Percentiles rank a stretch among this genome's conserved stretches.
phyloP scores from a whole-genome alignment of 768 basidiomycete species.

The Termitomyces sp. region DNA sequence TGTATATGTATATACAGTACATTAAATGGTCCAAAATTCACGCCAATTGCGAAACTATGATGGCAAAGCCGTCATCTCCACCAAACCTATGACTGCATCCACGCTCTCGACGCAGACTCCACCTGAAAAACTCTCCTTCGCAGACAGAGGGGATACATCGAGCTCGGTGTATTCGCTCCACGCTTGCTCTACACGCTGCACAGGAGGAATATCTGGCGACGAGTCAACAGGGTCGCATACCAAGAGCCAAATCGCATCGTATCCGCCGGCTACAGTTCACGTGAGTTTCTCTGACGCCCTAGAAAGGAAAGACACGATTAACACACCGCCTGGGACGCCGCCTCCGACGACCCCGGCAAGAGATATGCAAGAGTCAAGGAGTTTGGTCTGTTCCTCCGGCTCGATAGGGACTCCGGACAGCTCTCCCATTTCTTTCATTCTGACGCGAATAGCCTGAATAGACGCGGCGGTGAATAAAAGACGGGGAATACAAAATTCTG shows the following conservation, averaged over 20 bases:
- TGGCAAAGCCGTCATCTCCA: slow-evolving; percentile 18
- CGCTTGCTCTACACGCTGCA: slow-evolving; percentile 56
- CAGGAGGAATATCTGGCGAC: slow-evolving; percentile 41
- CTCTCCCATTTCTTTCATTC: slow-evolving; percentile 83
- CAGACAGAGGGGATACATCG: slow-evolving; percentile 66
- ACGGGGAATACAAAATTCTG: background rate
- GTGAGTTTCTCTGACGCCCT: background rate
- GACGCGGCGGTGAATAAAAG: background rate
- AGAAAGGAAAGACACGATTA: background rate
- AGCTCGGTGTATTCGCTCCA: slow-evolving; percentile 63
- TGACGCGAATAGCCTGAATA: slow-evolving; percentile 62
- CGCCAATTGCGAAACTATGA: background rate
- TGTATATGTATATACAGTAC: slow-evolving; percentile 3
- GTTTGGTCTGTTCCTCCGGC: slow-evolving; percentile 76
- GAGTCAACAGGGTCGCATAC: slow-evolving; percentile 56
- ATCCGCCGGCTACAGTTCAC: slow-evolving; percentile 74
- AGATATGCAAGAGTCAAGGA: slow-evolving; percentile 72
- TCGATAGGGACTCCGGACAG: slow-evolving; percentile 82
- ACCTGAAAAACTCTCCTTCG: slow-evolving; percentile 59
- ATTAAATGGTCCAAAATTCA: background rate
- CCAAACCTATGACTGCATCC: slow-evolving; percentile 51
- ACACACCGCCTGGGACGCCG: slow-evolving; percentile 92
- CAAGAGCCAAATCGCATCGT: slow-evolving; percentile 94
- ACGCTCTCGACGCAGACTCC: slow-evolving; percentile 63
- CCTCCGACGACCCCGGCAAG: slow-evolving; percentile 88